Evolutionary conservation across 192 early-diverging fungal species (phyloP).

Genomic region (Gaertneriomyces sp.): DNA sequence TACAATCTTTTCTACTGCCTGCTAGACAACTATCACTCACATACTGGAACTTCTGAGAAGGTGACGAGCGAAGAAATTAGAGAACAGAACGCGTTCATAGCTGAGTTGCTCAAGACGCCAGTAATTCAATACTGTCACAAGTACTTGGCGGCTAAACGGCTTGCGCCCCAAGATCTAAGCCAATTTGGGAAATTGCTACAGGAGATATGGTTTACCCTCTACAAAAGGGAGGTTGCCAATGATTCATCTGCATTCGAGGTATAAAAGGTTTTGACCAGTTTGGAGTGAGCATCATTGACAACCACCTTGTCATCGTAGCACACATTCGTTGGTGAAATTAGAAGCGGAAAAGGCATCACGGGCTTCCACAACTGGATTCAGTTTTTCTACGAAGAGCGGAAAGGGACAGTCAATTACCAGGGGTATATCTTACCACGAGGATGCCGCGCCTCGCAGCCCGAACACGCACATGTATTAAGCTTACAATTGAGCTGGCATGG

Average conservation of each 20-base stretch:
- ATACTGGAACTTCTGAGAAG: constrained; percentile 27
- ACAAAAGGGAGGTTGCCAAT: constrained; percentile 27
- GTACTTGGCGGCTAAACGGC: constrained; percentile 17
- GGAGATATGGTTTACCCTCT: constrained; percentile 33
- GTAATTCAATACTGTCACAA: constrained; percentile 30
- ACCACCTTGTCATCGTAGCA: background rate
- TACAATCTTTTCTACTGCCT: constrained; percentile 24
- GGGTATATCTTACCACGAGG: constrained; percentile 32
- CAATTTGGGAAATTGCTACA: constrained; percentile 24
- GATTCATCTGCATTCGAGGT: constrained; percentile 38
- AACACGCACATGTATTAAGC: constrained; percentile 23
- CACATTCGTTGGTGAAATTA: constrained; percentile 35
- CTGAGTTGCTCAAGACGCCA: constrained; percentile 18
- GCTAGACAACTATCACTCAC: constrained; percentile 29
- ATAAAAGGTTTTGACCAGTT: too few species aligned
- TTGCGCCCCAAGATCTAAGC: constrained; percentile 6
- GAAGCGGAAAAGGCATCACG: constrained; percentile 18
- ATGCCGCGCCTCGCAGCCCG: constrained; percentile 7
- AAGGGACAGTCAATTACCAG: constrained; percentile 31
- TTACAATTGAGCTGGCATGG: constrained; percentile 40
- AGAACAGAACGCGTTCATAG: constrained; percentile 31
- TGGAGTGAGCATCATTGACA: too few species aligned
- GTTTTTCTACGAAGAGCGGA: constrained; percentile 30
- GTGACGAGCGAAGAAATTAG: constrained; percentile 8
- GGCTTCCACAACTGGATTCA: constrained; percentile 46